Base-by-base conservation (phyloP, 208 protist species). In the Leishmania aethiopica region DNA sequence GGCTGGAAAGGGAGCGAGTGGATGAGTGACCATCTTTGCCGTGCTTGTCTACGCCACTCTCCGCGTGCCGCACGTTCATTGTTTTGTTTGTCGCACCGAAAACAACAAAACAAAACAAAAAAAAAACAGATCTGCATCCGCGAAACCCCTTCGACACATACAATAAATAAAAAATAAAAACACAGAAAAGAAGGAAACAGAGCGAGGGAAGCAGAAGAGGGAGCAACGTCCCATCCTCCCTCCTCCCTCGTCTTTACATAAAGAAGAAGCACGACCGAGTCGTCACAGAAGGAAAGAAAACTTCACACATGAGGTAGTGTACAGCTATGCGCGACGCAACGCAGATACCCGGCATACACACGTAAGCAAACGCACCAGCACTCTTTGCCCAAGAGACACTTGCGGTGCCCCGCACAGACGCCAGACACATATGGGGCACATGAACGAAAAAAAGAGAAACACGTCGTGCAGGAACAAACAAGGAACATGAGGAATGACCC, bases 401-500 rank as follows among this genome's bases (percentile, higher is more conserved):
- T 49, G 37, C 19, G 22, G 37, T n/a, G 37, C 67, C n/a, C 53
- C 28, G 53, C 28, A 25, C 37, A 73, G 28, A 73, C n/a, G 4
- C 3, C 28, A 60, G 13, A 25, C 25, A 35, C 70, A 76, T 10
- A 42, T 60, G 4, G 49, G n/a, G 6, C 55, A 49, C 11, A 40
- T 2, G 72, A 79, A 45, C 11, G 53, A 74, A n/a, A 67, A 84
- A 51, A 83, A 79, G 64, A 81, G 60, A 81, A 55, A 40, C 28
- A 13, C 75, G 17, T 13, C 42, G 45, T 66, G 81, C 28, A 79
- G 59, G 64, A 82, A 53, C 45, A 79, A 66, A 72, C 73, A 81
- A 0, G 35, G 13, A 49, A 19, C 22, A 17, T 45, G 7, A 19
- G 66, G 45, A 74, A 22, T 37, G 25, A 35, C 69, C n/a, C 25